Evolutionary conservation across 371 early-diverging fungal species (phyloP), one percentile per base, ranked within the genome.

Genomic region (Mucor sp.): DNA sequence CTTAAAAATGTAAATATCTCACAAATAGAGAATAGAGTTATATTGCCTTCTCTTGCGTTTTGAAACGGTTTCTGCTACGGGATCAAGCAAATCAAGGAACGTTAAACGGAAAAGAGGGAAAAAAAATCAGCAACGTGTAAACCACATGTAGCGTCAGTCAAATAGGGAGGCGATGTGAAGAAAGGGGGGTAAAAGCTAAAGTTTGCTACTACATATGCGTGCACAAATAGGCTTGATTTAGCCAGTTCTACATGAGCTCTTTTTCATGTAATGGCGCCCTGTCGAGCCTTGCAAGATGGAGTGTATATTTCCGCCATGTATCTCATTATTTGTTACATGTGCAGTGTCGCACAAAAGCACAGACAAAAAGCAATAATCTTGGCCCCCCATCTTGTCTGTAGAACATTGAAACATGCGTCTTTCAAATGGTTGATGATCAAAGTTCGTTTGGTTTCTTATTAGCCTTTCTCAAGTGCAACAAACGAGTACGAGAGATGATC

Each of bases 301-400:
- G 15, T n/a, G 8, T 44, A 44, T 6, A 44, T n/a, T 44, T n/a
- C 7, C 19, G 19, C 17, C 5, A 44, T 44, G 44, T 44, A 44
- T 44, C 30, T 25, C 9, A 25, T 50, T 50, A 25, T 11, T 25
- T 50, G 50, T 50, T 50, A 50, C 25, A 50, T 50, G 21, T 12
- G 3, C 21, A 48, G 25, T 15, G 70, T 70, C 12, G 35, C 30
- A 70, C 71, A 66, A 70, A 70, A 70, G 71, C 71, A 70, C 71
- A 70, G 71, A 70, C 71, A 70, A 66, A 62, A 44, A 50, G 50
- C 9, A 50, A 44, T 44, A 19, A 44, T 44, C 44, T 44, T 21
- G n/a, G n/a, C 21, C 5, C 50, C 50, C 25, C 25, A 9, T 50
- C 50, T 50, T 25, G n/a, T 15, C 27, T 70, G 67, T 63, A 63